phyloP scores from a whole-genome alignment of 2,329 filamentous ascomycete genomes.

The Hansfordia pulvinata region DNA sequence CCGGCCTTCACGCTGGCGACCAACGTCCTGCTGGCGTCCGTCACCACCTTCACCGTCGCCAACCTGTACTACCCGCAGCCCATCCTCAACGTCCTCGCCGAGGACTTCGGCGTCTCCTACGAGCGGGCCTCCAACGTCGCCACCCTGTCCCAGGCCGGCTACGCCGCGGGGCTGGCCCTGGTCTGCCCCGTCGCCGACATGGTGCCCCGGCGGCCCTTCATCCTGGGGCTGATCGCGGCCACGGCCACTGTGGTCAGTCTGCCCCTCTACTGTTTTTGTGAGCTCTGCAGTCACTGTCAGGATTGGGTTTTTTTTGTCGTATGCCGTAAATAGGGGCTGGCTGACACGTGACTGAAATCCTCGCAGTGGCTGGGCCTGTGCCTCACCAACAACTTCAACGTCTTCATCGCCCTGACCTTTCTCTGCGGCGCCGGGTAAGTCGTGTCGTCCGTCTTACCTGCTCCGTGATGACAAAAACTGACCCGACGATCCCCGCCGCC shows the following conservation, averaged over 20 bases:
- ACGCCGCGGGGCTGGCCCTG: conserved; percentile 51
- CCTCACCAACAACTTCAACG: conserved; percentile 40
- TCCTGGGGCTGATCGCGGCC: conserved; percentile 43
- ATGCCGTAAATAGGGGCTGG: too few species aligned
- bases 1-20: conserved; percentile 53
- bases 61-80: conserved; percentile 60
- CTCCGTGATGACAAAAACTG: neutral
- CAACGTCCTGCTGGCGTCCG: conserved; percentile 59
- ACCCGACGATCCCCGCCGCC: conserved; percentile 1
- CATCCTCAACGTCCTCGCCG: conserved; percentile 50
- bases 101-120: conserved; percentile 48
- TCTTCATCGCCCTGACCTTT: conserved; percentile 50
- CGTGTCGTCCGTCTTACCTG: conserved; percentile 45
- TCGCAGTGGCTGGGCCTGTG: conserved; percentile 46
- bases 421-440: conserved; percentile 32
- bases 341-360: neutral
- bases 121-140: conserved; percentile 44
- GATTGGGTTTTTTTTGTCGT: too few species aligned
- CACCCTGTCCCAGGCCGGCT: conserved; percentile 55
- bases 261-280: neutral
- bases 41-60: conserved; percentile 48
- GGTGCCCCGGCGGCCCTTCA: conserved; percentile 45
- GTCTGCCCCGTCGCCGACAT: conserved; percentile 53
- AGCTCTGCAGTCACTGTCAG: too few species aligned
- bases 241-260: conserved; percentile 46